Conservation (phyloP, 2,329 filamentous ascomycete genomes). For the Ophiostoma ulmi region DNA sequence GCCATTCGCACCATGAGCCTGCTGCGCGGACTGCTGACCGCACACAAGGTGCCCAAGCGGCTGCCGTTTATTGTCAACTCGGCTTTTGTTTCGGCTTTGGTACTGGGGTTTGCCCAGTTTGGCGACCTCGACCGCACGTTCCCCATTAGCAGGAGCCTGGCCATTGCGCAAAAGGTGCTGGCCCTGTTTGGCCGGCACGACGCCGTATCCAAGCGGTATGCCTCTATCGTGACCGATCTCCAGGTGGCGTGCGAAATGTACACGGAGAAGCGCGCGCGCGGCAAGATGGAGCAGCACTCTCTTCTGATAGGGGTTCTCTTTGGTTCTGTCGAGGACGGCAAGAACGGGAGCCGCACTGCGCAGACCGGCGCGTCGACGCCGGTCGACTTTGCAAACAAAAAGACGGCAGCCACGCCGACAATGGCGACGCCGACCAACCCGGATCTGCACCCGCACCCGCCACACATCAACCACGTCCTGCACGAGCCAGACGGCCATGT, state of each 20-base stretch:
- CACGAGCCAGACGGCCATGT: not conserved
- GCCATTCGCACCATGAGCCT: constrained; percentile 38
- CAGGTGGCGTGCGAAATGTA: constrained; percentile 30
- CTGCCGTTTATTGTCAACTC: constrained; percentile 44
- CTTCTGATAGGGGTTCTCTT: constrained; percentile 30
- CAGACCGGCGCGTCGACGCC: not conserved
- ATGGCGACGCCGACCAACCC: not conserved
- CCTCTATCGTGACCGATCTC: constrained; percentile 29
- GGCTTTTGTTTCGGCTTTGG: constrained; percentile 42
- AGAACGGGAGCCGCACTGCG: not conserved
- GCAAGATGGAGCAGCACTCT: constrained; percentile 30
- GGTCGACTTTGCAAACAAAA: not conserved
- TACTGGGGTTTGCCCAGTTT: constrained; percentile 42
- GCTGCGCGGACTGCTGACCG: constrained; percentile 35
- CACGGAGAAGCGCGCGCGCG: constrained; percentile 27
- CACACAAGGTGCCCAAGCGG: constrained; percentile 37
- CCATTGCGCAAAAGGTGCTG: constrained; percentile 29
- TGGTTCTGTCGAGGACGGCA: constrained; percentile 28
- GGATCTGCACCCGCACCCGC: not conserved
- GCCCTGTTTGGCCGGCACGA: constrained; percentile 30
- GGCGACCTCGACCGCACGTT: constrained; percentile 40
- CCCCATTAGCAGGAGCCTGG: constrained; percentile 32
- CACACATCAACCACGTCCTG: constrained; percentile 12
- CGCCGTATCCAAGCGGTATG: constrained; percentile 28
- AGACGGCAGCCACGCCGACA: not conserved